Conservation (phyloP, 352 stramenopile genomes). For the Phytopythium montanum region DNA sequence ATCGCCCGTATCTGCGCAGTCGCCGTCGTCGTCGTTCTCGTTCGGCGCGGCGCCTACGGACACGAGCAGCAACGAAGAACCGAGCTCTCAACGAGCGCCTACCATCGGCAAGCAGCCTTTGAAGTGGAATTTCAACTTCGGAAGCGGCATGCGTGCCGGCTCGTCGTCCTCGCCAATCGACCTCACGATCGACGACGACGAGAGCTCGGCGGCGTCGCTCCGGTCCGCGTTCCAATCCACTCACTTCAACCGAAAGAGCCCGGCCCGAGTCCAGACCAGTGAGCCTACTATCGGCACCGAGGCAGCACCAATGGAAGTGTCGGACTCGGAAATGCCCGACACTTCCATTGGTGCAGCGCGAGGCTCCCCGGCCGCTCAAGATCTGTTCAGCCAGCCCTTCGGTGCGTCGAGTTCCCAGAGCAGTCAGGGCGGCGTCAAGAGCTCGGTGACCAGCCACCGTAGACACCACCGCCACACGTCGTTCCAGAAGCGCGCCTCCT, state of each 20-base stretch:
- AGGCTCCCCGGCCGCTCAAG: background rate
- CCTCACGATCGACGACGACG: background rate
- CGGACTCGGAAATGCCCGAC: background rate
- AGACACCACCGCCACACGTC: background rate
- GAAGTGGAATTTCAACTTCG: background rate
- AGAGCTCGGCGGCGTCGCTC: background rate
- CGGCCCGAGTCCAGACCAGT: background rate
- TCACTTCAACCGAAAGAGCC: background rate
- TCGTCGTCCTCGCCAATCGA: background rate
- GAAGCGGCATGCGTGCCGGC: background rate
- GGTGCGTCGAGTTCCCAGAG: background rate
- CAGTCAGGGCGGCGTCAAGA: background rate
- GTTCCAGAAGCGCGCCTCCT: background rate
- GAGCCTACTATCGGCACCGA: background rate
- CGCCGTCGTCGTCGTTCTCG: background rate
- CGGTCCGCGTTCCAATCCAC: background rate
- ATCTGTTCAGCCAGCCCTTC: background rate
- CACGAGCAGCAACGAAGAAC: background rate
- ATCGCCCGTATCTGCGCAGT: slow-evolving; percentile 12
- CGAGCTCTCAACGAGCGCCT: background rate
- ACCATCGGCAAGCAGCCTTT: background rate
- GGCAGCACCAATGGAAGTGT: background rate
- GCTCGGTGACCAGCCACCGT: background rate
- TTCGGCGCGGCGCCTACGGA: background rate
- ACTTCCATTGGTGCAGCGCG: background rate